phyloP scores from a whole-genome alignment of 805 yeast genomes.

The Wickerhamiella slavikovae region DNA sequence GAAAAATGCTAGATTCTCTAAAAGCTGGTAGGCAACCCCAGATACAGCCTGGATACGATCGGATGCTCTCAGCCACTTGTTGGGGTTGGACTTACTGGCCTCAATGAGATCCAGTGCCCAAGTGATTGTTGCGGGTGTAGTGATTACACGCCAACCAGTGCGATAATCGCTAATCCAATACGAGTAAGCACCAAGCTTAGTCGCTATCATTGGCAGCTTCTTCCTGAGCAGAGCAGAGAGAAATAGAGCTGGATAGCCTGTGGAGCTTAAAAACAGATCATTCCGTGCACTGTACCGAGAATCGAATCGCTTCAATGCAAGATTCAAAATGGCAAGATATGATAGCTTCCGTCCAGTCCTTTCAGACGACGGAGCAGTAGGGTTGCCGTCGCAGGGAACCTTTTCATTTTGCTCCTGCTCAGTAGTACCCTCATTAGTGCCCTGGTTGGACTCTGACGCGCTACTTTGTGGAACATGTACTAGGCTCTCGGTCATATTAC shows the following conservation, averaged over 20 bases:
- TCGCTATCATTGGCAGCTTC: slow-evolving; percentile 1
- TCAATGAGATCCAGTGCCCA: slow-evolving; percentile 19
- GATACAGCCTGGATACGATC: slow-evolving; percentile 19
- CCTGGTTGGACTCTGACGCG: too few relatives aligned
- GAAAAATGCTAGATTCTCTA: slow-evolving; percentile 23
- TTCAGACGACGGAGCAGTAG: too few relatives aligned
- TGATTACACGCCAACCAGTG: slow-evolving; percentile 20
- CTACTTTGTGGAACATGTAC: too few relatives aligned
- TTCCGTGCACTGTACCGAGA: slow-evolving; percentile 6
- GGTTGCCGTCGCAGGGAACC: too few relatives aligned
- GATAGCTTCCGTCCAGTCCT: too few relatives aligned
- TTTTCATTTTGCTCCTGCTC: too few relatives aligned
- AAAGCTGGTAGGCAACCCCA: slow-evolving; percentile 19
- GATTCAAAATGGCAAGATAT: too few relatives aligned
- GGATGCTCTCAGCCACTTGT: slow-evolving; percentile 13
- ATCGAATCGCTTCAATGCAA: slow-evolving; percentile 2
- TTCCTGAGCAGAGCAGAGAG: slow-evolving; percentile 7
- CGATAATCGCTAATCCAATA: slow-evolving; percentile 13
- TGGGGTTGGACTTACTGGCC: slow-evolving; percentile 14
- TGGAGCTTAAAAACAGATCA: slow-evolving; percentile 12
- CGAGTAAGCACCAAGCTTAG: slow-evolving; percentile 4
- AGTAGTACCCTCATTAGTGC: too few relatives aligned
- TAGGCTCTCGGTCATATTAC: too few relatives aligned
- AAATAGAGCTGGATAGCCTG: slow-evolving; percentile 14
- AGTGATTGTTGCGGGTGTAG: slow-evolving; percentile 17